Conservation (phyloP, 2,329 filamentous ascomycete genomes). For the Stemphylium lycopersici region DNA sequence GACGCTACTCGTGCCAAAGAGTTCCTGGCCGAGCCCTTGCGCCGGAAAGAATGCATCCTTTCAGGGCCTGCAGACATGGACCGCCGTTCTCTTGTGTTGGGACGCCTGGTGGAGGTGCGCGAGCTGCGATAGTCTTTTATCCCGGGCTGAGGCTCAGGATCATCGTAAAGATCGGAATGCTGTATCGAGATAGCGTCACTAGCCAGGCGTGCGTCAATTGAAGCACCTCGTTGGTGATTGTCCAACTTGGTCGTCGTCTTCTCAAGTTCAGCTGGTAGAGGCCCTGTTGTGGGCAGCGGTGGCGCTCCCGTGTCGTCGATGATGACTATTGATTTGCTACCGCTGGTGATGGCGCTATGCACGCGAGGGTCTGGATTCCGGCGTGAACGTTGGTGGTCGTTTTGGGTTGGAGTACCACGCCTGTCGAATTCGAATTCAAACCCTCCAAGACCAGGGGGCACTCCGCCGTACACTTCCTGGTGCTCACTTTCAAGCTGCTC, state of each 20-base stretch:
- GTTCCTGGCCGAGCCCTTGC: slow-evolving; percentile 39
- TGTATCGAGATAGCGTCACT: slow-evolving; percentile 19
- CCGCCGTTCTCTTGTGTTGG: slow-evolving; percentile 28
- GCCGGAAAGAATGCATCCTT: slow-evolving; percentile 44
- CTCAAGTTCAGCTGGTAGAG: slow-evolving; percentile 40
- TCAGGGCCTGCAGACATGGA: slow-evolving; percentile 42
- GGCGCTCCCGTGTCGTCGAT: slow-evolving; percentile 72
- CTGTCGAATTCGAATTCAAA: slow-evolving; percentile 48
- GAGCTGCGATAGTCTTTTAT: slow-evolving; percentile 27
- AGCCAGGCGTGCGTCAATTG: slow-evolving; percentile 24
- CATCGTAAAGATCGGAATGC: slow-evolving; percentile 30
- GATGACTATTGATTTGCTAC: slow-evolving; percentile 91
- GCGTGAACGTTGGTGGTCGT: slow-evolving; percentile 12
- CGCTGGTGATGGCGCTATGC: slow-evolving; percentile 69
- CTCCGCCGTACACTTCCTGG: slow-evolving; percentile 21
- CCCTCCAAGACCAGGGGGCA: slow-evolving; percentile 34
- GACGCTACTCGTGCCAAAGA: slow-evolving; percentile 45
- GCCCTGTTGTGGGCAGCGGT: slow-evolving; percentile 58
- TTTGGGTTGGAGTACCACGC: slow-evolving; percentile 18
- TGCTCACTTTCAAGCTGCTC: slow-evolving; percentile 59
- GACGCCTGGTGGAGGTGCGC: slow-evolving; percentile 24
- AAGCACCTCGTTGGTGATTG: slow-evolving; percentile 18
- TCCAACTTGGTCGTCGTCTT: slow-evolving; percentile 1
- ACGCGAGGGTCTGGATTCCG: slow-evolving; percentile 45
- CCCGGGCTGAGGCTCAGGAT: slow-evolving; percentile 14